Evolutionary conservation across 768 basidiomycete genomes (phyloP).

Genomic region (Panaeolus papilionaceus): DNA sequence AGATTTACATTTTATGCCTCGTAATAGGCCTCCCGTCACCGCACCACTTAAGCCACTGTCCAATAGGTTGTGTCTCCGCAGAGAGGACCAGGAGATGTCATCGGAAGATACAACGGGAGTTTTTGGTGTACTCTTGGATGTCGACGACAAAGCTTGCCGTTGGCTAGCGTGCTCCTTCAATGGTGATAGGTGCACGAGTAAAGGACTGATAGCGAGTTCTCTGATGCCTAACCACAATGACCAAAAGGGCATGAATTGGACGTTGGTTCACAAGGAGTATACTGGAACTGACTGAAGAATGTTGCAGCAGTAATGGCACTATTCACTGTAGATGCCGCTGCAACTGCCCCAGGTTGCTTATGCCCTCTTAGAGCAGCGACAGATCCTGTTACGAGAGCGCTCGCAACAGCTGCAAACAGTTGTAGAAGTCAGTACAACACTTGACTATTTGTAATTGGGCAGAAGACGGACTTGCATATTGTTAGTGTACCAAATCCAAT

Average conservation of each 20-base stretch:
- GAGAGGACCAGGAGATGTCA: constrained; percentile 51
- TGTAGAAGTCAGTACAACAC: neutral
- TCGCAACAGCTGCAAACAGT: constrained; percentile 55
- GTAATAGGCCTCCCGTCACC: constrained; percentile 64
- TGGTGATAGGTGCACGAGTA: constrained; percentile 51
- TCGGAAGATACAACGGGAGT: neutral
- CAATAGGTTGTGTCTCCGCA: constrained; percentile 64
- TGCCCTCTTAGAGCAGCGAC: constrained; percentile 53
- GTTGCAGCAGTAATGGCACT: constrained; percentile 72
- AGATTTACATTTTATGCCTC: constrained; percentile 61
- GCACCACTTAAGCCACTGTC: constrained; percentile 81
- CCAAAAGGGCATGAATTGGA: neutral
- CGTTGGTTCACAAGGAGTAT: neutral
- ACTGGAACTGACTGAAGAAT: constrained; percentile 71
- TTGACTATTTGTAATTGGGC: constrained; percentile 18
- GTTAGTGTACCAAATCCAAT: constrained; percentile 63
- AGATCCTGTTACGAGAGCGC: constrained; percentile 55
- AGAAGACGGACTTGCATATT: constrained; percentile 83
- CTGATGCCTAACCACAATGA: constrained; percentile 41
- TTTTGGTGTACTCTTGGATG: constrained; percentile 16
- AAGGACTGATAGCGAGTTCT: constrained; percentile 77
- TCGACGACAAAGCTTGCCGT: constrained; percentile 29
- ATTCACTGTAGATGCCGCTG: constrained; percentile 71
- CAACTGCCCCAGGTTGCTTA: constrained; percentile 52
- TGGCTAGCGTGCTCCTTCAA: constrained; percentile 55